Evolutionary conservation across 345 rosid genomes (phyloP).

Genomic region (Salix viminalis): DNA sequence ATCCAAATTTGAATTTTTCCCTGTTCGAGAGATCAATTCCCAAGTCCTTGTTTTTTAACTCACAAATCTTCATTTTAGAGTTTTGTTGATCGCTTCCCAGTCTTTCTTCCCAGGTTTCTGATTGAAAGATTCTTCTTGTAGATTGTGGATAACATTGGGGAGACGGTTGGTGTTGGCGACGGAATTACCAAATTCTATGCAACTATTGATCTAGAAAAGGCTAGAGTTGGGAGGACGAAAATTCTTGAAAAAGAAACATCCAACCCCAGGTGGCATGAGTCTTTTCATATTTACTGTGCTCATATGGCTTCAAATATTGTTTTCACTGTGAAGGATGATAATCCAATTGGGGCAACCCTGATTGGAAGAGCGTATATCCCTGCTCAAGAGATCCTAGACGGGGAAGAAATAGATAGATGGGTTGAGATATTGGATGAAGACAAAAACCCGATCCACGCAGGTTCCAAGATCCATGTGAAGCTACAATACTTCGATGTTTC

Average conservation of each 20-base stretch:
- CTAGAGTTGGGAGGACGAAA: constrained; percentile 92
- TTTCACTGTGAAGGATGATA: constrained; percentile 85
- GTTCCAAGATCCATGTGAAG: constrained; percentile 84
- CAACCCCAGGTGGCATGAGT: constrained; percentile 80
- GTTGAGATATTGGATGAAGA: constrained; percentile 71
- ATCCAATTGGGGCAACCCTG: constrained; percentile 84
- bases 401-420: constrained; percentile 90
- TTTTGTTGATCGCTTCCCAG: not conserved
- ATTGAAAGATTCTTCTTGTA: constrained; percentile 27
- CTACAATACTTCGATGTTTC: constrained; percentile 71
- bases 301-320: constrained; percentile 75
- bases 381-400: constrained; percentile 60
- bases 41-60: not conserved
- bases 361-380: constrained; percentile 86
- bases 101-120: constrained; percentile 12
- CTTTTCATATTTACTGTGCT: constrained; percentile 89
- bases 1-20: not conserved
- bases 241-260: constrained; percentile 48
- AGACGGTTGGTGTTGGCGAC: constrained; percentile 75
- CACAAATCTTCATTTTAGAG: not conserved
- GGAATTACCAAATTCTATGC: constrained; percentile 77
- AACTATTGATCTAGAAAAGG: constrained; percentile 78
- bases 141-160: constrained; percentile 72
- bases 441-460: constrained; percentile 49
- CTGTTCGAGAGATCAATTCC: not conserved